Percentiles rank a stretch among this genome's conserved stretches.
Conservation (phyloP, 257 asterid species). For the Solanum stenotomum region DNA sequence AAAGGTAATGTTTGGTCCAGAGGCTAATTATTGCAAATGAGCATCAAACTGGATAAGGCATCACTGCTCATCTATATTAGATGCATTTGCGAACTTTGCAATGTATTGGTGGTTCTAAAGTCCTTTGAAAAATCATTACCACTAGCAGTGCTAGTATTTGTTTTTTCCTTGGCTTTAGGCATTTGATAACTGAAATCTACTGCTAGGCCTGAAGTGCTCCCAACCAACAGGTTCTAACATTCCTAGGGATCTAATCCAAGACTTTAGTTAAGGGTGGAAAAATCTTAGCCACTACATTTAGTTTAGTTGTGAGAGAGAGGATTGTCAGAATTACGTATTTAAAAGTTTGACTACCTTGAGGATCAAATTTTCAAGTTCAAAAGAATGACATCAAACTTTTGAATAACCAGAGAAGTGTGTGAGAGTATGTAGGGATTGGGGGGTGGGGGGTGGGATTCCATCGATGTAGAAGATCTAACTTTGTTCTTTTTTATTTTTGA, state of each 20-base stretch:
- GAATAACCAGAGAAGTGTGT: not conserved
- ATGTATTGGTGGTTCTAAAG: not conserved
- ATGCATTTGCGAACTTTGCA: not conserved
- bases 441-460: not conserved
- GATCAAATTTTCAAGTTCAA: not conserved
- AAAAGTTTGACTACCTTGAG: not conserved
- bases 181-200: not conserved
- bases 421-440: not conserved
- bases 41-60: not conserved
- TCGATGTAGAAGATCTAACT: too few species aligned
- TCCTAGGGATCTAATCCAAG: not conserved
- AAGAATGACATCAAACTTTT: not conserved
- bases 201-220: not conserved
- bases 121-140: not conserved
- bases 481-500: not conserved
- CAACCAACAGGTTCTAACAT: not conserved
- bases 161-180: not conserved
- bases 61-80: not conserved
- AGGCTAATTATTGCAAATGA: not conserved
- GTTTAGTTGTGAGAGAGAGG: not conserved
- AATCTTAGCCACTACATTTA: not conserved
- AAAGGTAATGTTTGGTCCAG: conserved; percentile 35
- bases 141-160: not conserved
- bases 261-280: not conserved
- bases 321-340: not conserved